phyloP scores from a whole-genome alignment of 1,284 basidiomycete genomes.

The Rhodotorula mucilaginosa region DNA sequence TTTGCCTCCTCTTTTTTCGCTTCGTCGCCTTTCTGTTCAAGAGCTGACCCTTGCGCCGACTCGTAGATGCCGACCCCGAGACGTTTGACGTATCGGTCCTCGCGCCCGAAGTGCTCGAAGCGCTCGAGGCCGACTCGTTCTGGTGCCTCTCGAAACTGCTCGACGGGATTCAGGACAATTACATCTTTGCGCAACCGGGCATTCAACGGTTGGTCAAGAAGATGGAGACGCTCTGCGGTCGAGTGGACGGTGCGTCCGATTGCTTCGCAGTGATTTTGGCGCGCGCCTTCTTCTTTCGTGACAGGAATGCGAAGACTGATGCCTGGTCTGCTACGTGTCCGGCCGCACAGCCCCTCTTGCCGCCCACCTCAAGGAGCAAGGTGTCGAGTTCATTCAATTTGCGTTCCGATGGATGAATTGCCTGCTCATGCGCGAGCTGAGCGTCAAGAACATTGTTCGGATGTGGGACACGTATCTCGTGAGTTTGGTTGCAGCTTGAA shows the following conservation, averaged over 20 bases:
- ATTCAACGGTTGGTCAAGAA: conserved; percentile 86
- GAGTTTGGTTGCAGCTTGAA: conserved; percentile 47
- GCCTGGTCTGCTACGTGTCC: background rate
- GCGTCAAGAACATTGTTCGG: conserved; percentile 86
- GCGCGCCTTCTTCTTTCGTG: background rate
- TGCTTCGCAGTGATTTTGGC: no score
- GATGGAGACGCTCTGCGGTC: conserved; percentile 85
- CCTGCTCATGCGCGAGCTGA: conserved; percentile 91
- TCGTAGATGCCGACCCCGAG: conserved; percentile 77
- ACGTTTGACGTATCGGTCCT: conserved; percentile 75
- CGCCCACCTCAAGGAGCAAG: conserved; percentile 77
- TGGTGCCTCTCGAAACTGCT: conserved; percentile 92
- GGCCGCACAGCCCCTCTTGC: conserved; percentile 75
- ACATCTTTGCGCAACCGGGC: conserved; percentile 89
- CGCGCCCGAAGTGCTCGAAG: conserved; percentile 66
- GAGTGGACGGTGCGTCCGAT: conserved; percentile 74
- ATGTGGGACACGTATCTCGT: conserved; percentile 99
- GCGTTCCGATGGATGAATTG: conserved; percentile 99
- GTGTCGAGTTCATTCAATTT: conserved; percentile 97
- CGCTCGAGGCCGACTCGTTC: conserved; percentile 90
- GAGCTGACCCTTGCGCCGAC: background rate
- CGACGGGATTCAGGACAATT: conserved; percentile 96
- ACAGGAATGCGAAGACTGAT: background rate
- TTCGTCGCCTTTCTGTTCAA: background rate
- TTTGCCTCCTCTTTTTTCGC: conserved; percentile 11